Conservation (phyloP, 2,329 filamentous ascomycete species). For the Fusarium lyarnte region DNA sequence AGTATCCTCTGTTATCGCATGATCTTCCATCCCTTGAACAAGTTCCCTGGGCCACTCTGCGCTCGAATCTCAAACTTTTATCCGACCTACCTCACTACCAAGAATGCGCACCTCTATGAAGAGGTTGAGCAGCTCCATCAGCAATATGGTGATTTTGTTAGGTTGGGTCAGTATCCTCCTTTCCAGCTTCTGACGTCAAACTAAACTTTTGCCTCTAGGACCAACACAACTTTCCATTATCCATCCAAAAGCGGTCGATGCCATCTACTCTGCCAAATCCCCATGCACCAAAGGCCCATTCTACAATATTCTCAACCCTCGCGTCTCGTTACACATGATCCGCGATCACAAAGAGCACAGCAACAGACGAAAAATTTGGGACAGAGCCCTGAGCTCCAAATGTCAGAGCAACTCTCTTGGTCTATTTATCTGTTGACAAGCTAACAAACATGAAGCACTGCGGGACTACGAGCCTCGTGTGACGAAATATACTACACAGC, state of each 20-base stretch:
- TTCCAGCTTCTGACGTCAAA: too few relatives aligned
- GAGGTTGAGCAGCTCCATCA: constrained; percentile 39
- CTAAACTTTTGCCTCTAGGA: background rate
- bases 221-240: constrained; percentile 17
- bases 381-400: constrained; percentile 14
- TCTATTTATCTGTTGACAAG: fast-evolving
- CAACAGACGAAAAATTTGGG: constrained; percentile 16
- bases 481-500: constrained; percentile 30
- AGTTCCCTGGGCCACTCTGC: constrained; percentile 42
- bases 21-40: constrained; percentile 41
- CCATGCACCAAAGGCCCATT: constrained; percentile 22
- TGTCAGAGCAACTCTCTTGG: background rate
- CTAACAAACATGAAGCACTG: background rate
- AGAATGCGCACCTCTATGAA: constrained; percentile 36
- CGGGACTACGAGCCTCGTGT: constrained; percentile 45
- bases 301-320: constrained; percentile 17
- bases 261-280: constrained; percentile 7
- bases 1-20: constrained; percentile 16
- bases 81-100: constrained; percentile 33
- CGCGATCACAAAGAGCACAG: constrained; percentile 13
- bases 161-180: constrained; percentile 1
- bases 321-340: constrained; percentile 2
- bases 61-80: constrained; percentile 42
- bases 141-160: constrained; percentile 16
- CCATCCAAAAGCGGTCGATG: constrained; percentile 1